These are phyloP conservation scores for Juncus effusus DNA, from an alignment of 176 grass and related monocot species.

Conservation along the genomic window DNA sequence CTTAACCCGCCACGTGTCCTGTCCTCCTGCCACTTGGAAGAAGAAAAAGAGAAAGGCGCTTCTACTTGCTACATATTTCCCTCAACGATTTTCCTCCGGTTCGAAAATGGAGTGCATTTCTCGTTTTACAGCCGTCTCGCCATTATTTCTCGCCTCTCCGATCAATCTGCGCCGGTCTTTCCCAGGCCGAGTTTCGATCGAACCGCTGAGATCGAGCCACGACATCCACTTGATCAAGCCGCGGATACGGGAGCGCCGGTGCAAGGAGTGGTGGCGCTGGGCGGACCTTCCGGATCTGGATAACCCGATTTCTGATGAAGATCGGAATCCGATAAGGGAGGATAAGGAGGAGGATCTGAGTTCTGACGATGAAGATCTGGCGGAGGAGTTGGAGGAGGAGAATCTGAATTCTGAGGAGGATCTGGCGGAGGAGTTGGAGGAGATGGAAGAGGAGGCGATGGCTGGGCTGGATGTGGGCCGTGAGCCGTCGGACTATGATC, in stretches of 20 bases:
- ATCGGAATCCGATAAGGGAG: not conserved
- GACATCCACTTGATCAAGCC: slow-evolving; percentile 9
- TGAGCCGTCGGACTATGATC: slow-evolving; percentile 62
- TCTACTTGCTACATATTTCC: not conserved
- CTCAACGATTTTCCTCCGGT: not conserved
- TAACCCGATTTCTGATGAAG: not conserved
- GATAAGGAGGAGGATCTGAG: not conserved
- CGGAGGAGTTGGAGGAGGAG: slow-evolving; percentile 45
- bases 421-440: slow-evolving; percentile 42
- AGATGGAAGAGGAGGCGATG: slow-evolving; percentile 50
- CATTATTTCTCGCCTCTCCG: not conserved
- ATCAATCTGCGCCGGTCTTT: not conserved
- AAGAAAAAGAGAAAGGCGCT: not conserved
- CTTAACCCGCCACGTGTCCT: not conserved
- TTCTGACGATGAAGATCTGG: slow-evolving; percentile 8
- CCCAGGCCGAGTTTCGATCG: slow-evolving; percentile 12
- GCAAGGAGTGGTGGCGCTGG: slow-evolving; percentile 1
- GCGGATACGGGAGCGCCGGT: not conserved
- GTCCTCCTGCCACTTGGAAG: not conserved
- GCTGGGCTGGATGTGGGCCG: slow-evolving; percentile 46
- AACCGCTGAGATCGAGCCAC: slow-evolving; percentile 16
- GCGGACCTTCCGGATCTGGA: not conserved
- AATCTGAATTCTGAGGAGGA: slow-evolving; percentile 1
- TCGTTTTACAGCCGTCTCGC: not conserved
- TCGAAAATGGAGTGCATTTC: slow-evolving; percentile 25